Percentiles rank a stretch among this genome's conserved stretches.
Evolutionary conservation across 2,329 filamentous ascomycete genomes (phyloP).

Genomic region (Sporothrix variecibatus): DNA sequence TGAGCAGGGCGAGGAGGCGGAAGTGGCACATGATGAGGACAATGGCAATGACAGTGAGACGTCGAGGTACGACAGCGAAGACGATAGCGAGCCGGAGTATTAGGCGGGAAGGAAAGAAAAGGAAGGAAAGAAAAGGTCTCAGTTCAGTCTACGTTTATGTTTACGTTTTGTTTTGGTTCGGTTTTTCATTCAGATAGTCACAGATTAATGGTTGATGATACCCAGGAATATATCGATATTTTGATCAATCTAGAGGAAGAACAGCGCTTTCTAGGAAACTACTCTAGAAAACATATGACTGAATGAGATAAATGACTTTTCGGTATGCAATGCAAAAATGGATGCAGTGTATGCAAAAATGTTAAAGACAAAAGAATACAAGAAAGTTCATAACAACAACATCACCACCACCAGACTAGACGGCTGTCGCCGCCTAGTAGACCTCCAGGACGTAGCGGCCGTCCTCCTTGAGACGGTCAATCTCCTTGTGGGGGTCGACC

Average conservation of each 20-base stretch:
- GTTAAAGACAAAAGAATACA: background rate
- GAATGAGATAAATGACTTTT: background rate
- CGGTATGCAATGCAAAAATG: background rate
- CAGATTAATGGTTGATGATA: background rate
- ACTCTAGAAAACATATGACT: background rate
- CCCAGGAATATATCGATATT: background rate
- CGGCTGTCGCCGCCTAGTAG: slow-evolving; percentile 60
- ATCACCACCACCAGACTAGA: too few relatives aligned
- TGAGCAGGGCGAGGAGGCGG: background rate
- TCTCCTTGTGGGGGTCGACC: slow-evolving; percentile 84
- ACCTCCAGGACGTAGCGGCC: slow-evolving; percentile 94
- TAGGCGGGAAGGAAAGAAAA: background rate
- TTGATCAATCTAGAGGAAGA: background rate
- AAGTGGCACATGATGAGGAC: background rate
- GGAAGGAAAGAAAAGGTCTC: background rate
- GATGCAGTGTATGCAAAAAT: slow-evolving; percentile 1
- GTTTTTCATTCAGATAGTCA: background rate
- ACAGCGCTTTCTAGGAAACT: background rate
- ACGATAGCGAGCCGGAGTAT: background rate
- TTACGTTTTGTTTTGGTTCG: background rate
- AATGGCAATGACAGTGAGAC: background rate
- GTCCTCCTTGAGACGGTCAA: slow-evolving; percentile 95
- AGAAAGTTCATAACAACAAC: too few relatives aligned
- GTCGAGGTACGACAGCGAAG: background rate
- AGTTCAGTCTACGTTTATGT: background rate